Base-by-base conservation (phyloP, 2,329 filamentous ascomycete genomes). In the Ascochyta rabiei region DNA sequence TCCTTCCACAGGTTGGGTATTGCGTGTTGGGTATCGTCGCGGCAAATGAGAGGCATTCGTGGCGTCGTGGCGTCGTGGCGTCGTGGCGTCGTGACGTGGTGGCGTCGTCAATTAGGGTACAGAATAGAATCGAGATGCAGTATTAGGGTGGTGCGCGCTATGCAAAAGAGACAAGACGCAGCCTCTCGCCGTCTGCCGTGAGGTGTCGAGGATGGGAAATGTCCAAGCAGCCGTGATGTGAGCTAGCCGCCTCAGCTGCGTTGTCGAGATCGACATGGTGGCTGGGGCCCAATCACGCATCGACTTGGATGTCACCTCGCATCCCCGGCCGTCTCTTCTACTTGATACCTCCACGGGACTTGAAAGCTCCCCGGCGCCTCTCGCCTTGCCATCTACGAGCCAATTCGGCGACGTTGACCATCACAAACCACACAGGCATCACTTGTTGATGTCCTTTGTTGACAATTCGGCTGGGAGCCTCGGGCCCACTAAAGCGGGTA, bases 11-110 rank as follows among this genome's bases (percentile, higher is more conserved):
- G 28, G 12, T 30, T 30, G 28, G 28, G 28, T 30, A 54, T 61
- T 66, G 59, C 66, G 59, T 9, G 54, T 60, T 64, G 55, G 65
- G 62, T 66, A 69, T 66, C 60, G 60, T 55, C 51, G 61, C 48
- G 43, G 58, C 56, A 59, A 57, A 59, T 57, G 49, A 59, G 60
- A 66, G 62, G 62, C 51, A 48, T 44, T 44, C 67, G 65, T 69
- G 57, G 64, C 56, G 57, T 63, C 65, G 62, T 71, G 51, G 66
- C 57, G 51, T 68, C 66, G 62, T 68, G 57, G 64, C 56, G 57
- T 63, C 65, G 62, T 71, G 51, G 66, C 57, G n/a, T 44, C 67
- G 65, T 69, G 57, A 63, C 56, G 57, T 63, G 64, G 62, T 71
- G 51, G 66, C 57, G 51, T 68, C 66, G 62, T 68, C 58, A 68